Percentiles rank a stretch among this genome's conserved stretches.
phyloP scores from a whole-genome alignment of 176 grass and related monocot species.

The Phoenix roebelenii region DNA sequence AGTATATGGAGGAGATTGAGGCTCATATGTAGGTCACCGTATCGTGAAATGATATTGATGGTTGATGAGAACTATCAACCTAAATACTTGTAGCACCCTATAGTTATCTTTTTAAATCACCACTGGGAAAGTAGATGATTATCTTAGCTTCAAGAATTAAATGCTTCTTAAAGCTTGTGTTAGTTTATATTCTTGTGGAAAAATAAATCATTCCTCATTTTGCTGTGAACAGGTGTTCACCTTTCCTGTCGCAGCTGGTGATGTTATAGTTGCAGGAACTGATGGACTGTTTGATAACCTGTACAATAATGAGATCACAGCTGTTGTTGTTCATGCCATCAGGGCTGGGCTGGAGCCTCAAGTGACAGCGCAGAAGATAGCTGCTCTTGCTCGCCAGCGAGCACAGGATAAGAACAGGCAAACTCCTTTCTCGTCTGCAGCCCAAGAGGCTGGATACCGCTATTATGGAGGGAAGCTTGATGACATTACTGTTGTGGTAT shows the following conservation, averaged over 20 bases:
- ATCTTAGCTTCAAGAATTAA: no score
- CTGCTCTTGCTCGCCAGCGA: slow-evolving; percentile 79
- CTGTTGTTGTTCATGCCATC: slow-evolving; percentile 63
- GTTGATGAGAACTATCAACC: no score
- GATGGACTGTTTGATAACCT: slow-evolving; percentile 95
- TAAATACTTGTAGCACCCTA: no score
- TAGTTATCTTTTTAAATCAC: no score
- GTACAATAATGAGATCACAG: slow-evolving; percentile 78
- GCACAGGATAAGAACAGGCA: slow-evolving; percentile 78
- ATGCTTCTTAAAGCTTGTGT: no score
- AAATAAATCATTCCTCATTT: no score
- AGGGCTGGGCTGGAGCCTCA: slow-evolving; percentile 59
- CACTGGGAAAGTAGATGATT: no score
- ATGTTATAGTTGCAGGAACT: slow-evolving; percentile 83
- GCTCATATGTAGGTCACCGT: no score
- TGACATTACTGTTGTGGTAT: slow-evolving; percentile 85
- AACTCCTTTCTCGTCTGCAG: slow-evolving; percentile 81
- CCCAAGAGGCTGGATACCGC: slow-evolving; percentile 88
- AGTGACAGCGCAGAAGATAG: slow-evolving; percentile 77
- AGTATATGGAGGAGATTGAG: no score
- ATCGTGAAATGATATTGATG: no score
- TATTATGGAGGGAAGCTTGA: slow-evolving; percentile 97
- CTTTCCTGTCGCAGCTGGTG: slow-evolving; percentile 51
- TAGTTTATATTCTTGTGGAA: no score
- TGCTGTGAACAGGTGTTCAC: slow-evolving; percentile 54